Conservation (phyloP, 2,329 filamentous ascomycete species). For the Metarhizium brunneum region DNA sequence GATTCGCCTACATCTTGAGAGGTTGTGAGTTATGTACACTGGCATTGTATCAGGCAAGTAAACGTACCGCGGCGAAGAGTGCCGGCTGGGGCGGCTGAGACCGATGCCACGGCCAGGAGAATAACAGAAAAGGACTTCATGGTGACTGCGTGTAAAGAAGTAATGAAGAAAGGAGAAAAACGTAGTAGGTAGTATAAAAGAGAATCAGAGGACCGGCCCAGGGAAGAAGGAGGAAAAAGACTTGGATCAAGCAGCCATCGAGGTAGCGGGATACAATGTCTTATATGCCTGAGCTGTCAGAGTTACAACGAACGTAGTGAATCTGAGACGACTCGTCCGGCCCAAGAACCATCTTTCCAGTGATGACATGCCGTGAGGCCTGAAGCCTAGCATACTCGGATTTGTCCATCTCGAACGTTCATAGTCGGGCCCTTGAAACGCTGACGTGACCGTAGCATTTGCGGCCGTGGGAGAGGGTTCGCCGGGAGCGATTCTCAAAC, state of each 20-base stretch:
- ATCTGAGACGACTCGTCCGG: background rate
- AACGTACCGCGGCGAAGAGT: background rate
- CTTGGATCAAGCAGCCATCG: background rate
- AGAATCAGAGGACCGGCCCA: background rate
- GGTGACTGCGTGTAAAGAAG: background rate
- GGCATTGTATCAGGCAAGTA: background rate
- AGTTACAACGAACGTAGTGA: background rate
- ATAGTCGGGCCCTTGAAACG: background rate
- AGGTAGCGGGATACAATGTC: background rate
- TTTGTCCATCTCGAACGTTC: background rate
- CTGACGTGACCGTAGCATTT: background rate
- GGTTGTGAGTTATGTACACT: no score
- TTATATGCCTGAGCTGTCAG: no score
- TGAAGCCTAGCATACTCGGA: background rate
- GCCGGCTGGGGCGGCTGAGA: conserved; percentile 1
- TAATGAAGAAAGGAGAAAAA: background rate
- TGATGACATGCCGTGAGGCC: background rate
- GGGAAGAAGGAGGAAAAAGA: background rate
- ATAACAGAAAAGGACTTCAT: conserved; percentile 3
- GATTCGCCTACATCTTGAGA: background rate
- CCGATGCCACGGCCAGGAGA: background rate
- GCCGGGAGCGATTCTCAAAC: background rate
- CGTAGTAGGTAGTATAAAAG: background rate
- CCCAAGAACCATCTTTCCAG: background rate
- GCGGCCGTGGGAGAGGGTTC: background rate